Evolutionary conservation across 257 asterid genomes (phyloP), one percentile per base, ranked within the genome.

Genomic region (Nicotiana knightiana): DNA sequence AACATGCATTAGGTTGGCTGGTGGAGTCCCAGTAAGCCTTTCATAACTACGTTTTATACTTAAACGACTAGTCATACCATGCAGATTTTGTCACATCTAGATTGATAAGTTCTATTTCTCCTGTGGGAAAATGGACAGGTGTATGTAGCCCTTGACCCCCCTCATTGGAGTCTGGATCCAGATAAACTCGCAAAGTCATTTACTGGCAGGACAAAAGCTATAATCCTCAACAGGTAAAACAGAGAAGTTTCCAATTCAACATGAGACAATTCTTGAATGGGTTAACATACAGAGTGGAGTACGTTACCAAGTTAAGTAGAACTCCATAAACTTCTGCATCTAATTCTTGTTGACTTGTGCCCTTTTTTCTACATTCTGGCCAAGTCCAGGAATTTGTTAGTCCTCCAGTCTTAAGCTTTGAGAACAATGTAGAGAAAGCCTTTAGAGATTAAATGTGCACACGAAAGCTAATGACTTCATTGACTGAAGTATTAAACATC

Each of bases 21-120:
- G 99, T 84, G 99, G 98, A 85, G 86, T 93, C 21, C 99, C 99
- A 1, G 99, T 95, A 84, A 88, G 98, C 83, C 81, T 81, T 62
- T 16, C 12, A 4, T 8, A 1, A 57, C n/a, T 76, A 53, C 18
- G 24, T 63, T 63, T 57, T 58, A 46, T 46, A 15, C 7, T 51
- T 62, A n/a, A 21, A 30, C 10, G 3, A 51, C 43, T 54, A 51
- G 3, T 82, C 63, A 33, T 53, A 10, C 16, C 17, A 8, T 53
- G 17, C 55, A 53, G 48, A 32, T 16, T 4, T 73, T 28, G 18
- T 43, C 57, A 55, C 18, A 51, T 35, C 76, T 71, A 55, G 17
- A 68, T 9, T 82, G 70, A 53, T 83, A 62, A 63, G 61, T 79
- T 79, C 39, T 77, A 81, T 64, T 32, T 77, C 58, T 59, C 53